Evolutionary conservation across 495 filamentous ascomycete species (phyloP).

Genomic region (Bathelium albidoporum): DNA sequence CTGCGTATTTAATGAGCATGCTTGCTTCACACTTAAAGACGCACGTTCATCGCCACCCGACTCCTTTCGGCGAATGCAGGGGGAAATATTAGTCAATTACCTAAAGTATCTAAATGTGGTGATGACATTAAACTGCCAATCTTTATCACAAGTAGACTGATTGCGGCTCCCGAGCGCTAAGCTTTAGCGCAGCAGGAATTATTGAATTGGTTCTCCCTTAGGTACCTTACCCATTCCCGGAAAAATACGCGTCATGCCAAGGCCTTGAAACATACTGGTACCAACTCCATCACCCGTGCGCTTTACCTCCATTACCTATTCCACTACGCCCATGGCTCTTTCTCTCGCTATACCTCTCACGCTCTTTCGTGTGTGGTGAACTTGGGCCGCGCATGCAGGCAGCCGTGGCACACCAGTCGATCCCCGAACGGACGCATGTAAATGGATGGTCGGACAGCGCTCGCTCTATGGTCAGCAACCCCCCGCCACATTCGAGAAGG

Average conservation of each 20-base stretch:
- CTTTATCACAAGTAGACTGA: too few species aligned
- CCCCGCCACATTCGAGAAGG: background rate
- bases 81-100: too few species aligned
- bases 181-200: too few species aligned
- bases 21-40: too few species aligned
- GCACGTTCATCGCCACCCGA: too few species aligned
- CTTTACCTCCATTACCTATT: background rate
- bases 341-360: background rate
- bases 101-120: too few species aligned
- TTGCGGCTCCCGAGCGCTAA: too few species aligned
- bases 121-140: too few species aligned
- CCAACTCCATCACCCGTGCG: too few species aligned
- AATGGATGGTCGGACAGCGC: constrained; percentile 2
- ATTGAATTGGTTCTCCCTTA: too few species aligned
- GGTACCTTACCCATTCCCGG: background rate
- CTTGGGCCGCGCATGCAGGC: background rate
- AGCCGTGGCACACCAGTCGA: background rate
- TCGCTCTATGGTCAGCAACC: background rate
- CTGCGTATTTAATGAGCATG: too few species aligned
- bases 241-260: constrained; percentile 2
- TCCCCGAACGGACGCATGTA: background rate
- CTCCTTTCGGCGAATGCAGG: too few species aligned
- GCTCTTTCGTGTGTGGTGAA: background rate
- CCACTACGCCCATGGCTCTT: background rate
- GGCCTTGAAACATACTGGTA: constrained; percentile 1